Base-by-base conservation (phyloP, 176 grass and related monocot genomes). In the barley (Hordeum vulgare) region DNA sequence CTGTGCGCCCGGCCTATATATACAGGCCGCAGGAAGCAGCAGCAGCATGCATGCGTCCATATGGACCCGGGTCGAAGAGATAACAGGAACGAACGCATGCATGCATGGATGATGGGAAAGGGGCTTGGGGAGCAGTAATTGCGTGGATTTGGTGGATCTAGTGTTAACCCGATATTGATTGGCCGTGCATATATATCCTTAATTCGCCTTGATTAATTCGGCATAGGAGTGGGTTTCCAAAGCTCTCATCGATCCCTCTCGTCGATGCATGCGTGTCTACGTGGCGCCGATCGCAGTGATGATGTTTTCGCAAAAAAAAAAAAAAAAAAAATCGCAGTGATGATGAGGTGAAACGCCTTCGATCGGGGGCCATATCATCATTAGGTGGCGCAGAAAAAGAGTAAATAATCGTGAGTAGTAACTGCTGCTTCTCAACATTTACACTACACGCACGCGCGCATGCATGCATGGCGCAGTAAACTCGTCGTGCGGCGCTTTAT, bases 71-170 rank as follows among this genome's bases (percentile, higher is more conserved):
- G 24, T 69, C 1, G n/a, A 8, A 61, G 1, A 11, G 26, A 3
- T 18, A 74, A 37, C 26, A 12, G 8, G n/a, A 29, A 26, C 12
- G n/a, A n/a, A n/a, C 49, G 51, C 18, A 31, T 21, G 69, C 54
- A 64, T 70, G 39, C 20, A 58, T 15, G 47, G 6, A 78, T 77
- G 64, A 79, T 76, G 71, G 70, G 61, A 75, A 75, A 56, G 45
- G 24, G 69, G 28, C 41, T 29, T 51, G 77, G 36, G 78, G 18
- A 20, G 79, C 62, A 67, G 79, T 80, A 74, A 87, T 44, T 60
- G 36, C 49, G 26, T 24, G 61, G 49, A 47, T 58, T 68, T 75
- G 24, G 71, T 87, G 49, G 69, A 86, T 86, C 64, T 36, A 66
- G 47, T 51, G 47, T 15, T 51, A 18, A 51, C 47, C 47, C 47